Evolutionary conservation across 2,329 filamentous ascomycete genomes (phyloP).

Genomic region (Lecanosticta acicola): DNA sequence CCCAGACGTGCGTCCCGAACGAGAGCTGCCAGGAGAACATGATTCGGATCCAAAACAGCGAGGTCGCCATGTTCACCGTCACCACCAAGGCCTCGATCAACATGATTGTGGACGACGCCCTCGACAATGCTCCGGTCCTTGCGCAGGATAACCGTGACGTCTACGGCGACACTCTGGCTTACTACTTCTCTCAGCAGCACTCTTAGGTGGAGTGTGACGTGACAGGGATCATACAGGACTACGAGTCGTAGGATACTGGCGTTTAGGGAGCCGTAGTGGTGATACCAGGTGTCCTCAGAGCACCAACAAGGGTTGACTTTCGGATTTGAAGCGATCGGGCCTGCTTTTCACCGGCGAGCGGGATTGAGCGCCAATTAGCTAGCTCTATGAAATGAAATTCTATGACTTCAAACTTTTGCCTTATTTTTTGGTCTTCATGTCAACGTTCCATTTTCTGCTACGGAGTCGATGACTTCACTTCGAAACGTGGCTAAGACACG

Average conservation of each 20-base stretch:
- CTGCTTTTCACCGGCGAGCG: too few species aligned
- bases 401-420: too few species aligned
- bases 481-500: too few species aligned
- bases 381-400: too few species aligned
- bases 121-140: slow-evolving; percentile 32
- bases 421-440: too few species aligned
- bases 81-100: slow-evolving; percentile 47
- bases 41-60: slow-evolving; percentile 40
- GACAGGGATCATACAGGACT: too few species aligned
- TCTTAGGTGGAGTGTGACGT: background rate
- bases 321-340: background rate
- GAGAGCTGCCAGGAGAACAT: slow-evolving; percentile 50
- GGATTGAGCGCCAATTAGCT: too few species aligned
- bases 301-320: background rate
- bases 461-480: too few species aligned
- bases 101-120: slow-evolving; percentile 41
- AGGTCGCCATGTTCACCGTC: slow-evolving; percentile 44
- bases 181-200: slow-evolving; percentile 15
- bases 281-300: background rate
- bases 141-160: slow-evolving; percentile 44
- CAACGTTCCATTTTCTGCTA: too few species aligned
- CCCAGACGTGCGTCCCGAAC: slow-evolving; percentile 42
- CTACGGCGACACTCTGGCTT: slow-evolving; percentile 45
- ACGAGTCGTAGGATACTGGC: too few species aligned
- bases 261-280: background rate